phyloP scores from a whole-genome alignment of 2,329 filamentous ascomycete species.

The Botrytis paeoniae region DNA sequence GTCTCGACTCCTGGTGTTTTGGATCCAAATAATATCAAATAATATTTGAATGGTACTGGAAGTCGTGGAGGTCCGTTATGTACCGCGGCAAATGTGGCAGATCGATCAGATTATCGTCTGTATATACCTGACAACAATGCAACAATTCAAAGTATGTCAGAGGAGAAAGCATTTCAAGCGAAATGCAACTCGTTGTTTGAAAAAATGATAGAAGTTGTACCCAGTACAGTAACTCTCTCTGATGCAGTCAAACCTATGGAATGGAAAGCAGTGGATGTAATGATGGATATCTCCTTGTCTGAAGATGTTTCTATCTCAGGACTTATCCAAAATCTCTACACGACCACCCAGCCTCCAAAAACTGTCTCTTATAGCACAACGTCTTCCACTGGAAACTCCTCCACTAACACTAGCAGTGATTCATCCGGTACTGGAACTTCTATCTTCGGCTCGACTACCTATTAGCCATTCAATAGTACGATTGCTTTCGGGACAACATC shows the following conservation, averaged over 20 bases:
- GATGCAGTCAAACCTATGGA: slow-evolving; percentile 52
- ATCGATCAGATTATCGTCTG: slow-evolving; percentile 53
- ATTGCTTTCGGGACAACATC: neutral
- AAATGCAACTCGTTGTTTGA: slow-evolving; percentile 52
- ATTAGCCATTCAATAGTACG: neutral
- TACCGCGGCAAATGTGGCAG: slow-evolving; percentile 45
- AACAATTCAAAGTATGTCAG: slow-evolving; percentile 49
- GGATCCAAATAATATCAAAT: slow-evolving; percentile 51
- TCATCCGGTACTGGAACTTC: neutral
- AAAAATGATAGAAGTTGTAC: slow-evolving; percentile 59
- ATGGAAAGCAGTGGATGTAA: slow-evolving; percentile 49
- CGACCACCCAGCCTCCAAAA: neutral
- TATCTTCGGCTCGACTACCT: neutral
- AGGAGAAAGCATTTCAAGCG: slow-evolving; percentile 42
- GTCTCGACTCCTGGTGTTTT: slow-evolving; percentile 49
- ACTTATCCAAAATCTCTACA: neutral
- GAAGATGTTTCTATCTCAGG: neutral
- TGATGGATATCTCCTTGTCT: neutral
- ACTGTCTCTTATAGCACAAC: neutral
- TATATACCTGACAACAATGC: slow-evolving; percentile 54
- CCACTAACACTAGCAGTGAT: neutral
- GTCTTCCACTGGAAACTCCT: neutral
- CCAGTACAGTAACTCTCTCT: slow-evolving; percentile 47
- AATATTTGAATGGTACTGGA: slow-evolving; percentile 49
- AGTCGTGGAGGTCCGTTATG: slow-evolving; percentile 45